phyloP scores from a whole-genome alignment of 768 basidiomycete genomes.

The Mycena metata region DNA sequence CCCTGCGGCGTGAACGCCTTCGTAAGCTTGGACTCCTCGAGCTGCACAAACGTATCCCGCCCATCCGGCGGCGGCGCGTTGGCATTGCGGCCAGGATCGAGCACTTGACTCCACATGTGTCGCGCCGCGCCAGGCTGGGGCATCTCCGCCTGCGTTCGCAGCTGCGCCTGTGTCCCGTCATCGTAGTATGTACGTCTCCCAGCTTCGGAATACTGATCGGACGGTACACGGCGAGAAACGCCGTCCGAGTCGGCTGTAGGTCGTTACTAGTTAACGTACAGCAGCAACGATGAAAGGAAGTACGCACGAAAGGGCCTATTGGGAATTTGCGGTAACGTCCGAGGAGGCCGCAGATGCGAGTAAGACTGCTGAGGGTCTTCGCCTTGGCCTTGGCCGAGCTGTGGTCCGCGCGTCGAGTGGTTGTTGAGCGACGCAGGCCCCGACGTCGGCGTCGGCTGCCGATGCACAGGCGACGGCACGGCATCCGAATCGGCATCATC shows the following conservation, averaged over 20 bases:
- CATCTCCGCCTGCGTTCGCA: conserved; percentile 69
- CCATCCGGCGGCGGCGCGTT: conserved; percentile 55
- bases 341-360: conserved; percentile 67
- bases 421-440: conserved; percentile 42
- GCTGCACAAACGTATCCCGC: conserved; percentile 77
- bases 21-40: conserved; percentile 79
- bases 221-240: conserved; percentile 52
- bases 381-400: conserved; percentile 41
- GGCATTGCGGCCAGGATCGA: conserved; percentile 74
- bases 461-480: conserved; percentile 49
- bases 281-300: conserved; percentile 28
- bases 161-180: conserved; percentile 62
- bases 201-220: conserved; percentile 68
- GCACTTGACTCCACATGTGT: conserved; percentile 91
- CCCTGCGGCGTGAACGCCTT: conserved; percentile 97
- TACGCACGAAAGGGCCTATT: conserved; percentile 59
- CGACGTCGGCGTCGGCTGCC: conserved; percentile 44
- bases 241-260: conserved; percentile 62
- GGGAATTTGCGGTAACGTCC: conserved; percentile 77
- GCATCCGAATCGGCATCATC: conserved; percentile 79
- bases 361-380: conserved; percentile 47
- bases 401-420: conserved; percentile 44
- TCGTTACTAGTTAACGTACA: conserved; percentile 26
- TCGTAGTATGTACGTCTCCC: conserved; percentile 70
- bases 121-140: conserved; percentile 68